Conservation (phyloP, 768 basidiomycete genomes). For the Psilocybe cyanescens region DNA sequence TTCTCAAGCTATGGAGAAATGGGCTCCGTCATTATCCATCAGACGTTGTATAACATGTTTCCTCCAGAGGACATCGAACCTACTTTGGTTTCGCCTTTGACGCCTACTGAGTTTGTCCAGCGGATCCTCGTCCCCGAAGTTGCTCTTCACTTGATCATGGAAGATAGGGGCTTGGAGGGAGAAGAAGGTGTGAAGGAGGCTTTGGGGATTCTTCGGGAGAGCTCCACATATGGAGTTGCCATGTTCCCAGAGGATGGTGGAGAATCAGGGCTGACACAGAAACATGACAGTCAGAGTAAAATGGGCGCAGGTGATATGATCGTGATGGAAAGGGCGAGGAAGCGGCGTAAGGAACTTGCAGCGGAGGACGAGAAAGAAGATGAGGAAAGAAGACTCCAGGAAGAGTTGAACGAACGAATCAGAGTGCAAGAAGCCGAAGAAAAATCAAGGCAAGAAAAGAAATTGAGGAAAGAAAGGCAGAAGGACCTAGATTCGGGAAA, state of each 20-base stretch:
- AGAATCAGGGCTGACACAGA: constrained; percentile 34
- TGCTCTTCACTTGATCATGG: constrained; percentile 78
- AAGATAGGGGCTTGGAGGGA: constrained; percentile 60
- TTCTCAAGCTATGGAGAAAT: constrained; percentile 81
- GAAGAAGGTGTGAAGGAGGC: constrained; percentile 47
- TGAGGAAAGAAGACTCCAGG: constrained; percentile 11
- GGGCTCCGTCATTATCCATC: constrained; percentile 80
- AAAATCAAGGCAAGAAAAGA: constrained; percentile 10
- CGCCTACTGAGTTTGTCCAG: constrained; percentile 76
- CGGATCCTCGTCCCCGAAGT: constrained; percentile 91
- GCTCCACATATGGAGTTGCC: constrained; percentile 80
- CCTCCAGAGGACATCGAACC: constrained; percentile 63
- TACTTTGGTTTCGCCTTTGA: constrained; percentile 62
- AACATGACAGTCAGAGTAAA: constrained; percentile 27
- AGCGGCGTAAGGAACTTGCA: constrained; percentile 54
- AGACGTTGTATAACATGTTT: constrained; percentile 76
- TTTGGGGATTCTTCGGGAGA: constrained; percentile 67
- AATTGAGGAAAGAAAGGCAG: constrained; percentile 9
- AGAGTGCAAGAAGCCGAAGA: constrained; percentile 5
- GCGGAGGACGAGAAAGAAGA: constrained; percentile 36
- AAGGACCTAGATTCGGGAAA: background rate
- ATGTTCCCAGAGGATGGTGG: constrained; percentile 77
- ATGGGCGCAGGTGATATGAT: constrained; percentile 53
- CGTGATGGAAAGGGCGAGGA: constrained; percentile 56
- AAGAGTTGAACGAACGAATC: constrained; percentile 6